Conservation (phyloP, 2,329 filamentous ascomycete species). For the Thermomyces lanuginosus region DNA sequence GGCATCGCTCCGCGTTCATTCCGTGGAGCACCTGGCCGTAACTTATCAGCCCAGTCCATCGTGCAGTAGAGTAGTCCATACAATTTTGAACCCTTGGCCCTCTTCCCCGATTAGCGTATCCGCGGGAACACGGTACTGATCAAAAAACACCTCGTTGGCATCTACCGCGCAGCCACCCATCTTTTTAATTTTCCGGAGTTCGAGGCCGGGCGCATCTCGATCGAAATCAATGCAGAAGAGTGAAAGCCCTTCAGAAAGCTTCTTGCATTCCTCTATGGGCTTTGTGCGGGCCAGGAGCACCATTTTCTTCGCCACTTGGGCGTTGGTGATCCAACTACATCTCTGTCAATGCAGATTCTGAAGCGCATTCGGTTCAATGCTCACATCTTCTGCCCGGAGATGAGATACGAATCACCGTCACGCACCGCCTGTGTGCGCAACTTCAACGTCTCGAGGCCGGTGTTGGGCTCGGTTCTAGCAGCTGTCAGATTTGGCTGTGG, state of each 20-base stretch:
- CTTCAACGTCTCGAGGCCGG: constrained; percentile 60
- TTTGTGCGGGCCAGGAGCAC: constrained; percentile 65
- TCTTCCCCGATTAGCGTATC: constrained; percentile 54
- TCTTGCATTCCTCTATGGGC: constrained; percentile 47
- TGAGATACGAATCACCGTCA: constrained; percentile 44
- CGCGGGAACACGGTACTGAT: constrained; percentile 52
- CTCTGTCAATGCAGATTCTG: no score
- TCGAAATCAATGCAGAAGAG: constrained; percentile 70
- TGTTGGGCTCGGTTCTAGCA: constrained; percentile 56
- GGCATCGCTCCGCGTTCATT: constrained; percentile 63
- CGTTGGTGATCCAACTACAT: constrained; percentile 59
- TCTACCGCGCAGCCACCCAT: constrained; percentile 74
- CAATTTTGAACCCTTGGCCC: constrained; percentile 61
- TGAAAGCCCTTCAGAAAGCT: constrained; percentile 58
- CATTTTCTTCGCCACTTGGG: constrained; percentile 70
- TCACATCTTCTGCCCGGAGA: constrained; percentile 62
- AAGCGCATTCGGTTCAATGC: no score
- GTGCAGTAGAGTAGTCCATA: no score
- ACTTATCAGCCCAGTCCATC: no score
- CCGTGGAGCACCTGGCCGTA: constrained; percentile 44
- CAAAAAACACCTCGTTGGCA: constrained; percentile 78
- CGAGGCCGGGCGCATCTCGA: constrained; percentile 40
- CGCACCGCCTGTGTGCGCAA: constrained; percentile 49
- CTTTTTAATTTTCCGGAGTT: constrained; percentile 59
- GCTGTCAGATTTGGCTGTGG: background rate